Conservation (phyloP, 305 asterid genomes). For the Euphrasia arctica region DNA sequence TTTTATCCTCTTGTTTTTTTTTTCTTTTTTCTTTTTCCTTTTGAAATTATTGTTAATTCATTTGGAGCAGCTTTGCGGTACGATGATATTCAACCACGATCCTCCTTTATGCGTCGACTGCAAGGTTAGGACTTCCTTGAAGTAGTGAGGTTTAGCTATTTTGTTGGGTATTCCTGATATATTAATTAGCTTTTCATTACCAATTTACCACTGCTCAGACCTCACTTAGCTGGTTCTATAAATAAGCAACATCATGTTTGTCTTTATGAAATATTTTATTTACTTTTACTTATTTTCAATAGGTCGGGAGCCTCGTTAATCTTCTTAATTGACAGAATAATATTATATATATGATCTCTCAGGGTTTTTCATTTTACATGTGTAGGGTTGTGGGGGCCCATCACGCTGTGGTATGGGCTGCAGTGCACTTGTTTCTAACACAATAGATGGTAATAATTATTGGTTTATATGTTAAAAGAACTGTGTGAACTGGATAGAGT, state of each 20-base stretch:
- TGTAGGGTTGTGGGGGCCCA: conserved; percentile 87
- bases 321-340: no score
- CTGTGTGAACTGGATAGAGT: background rate
- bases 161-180: conserved; percentile 11
- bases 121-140: conserved; percentile 50
- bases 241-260: conserved; percentile 1
- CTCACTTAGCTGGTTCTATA: conserved; percentile 2
- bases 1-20: conserved; percentile 9
- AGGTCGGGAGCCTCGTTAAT: no score
- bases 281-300: background rate
- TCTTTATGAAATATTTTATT: background rate
- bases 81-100: conserved; percentile 94
- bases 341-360: no score
- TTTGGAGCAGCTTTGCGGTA: conserved; percentile 84
- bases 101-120: conserved; percentile 81
- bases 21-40: conserved; percentile 10
- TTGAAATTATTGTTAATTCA: conserved; percentile 16
- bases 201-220: background rate
- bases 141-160: conserved; percentile 12
- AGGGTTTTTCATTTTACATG: conserved; percentile 15
- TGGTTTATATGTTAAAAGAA: conserved; percentile 11
- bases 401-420: conserved; percentile 93
- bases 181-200: conserved; percentile 15
- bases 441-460: conserved; percentile 49
- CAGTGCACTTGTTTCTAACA: conserved; percentile 74